Conservation (phyloP, 371 early-diverging fungal species). For the Haplosporangium sp. region DNA sequence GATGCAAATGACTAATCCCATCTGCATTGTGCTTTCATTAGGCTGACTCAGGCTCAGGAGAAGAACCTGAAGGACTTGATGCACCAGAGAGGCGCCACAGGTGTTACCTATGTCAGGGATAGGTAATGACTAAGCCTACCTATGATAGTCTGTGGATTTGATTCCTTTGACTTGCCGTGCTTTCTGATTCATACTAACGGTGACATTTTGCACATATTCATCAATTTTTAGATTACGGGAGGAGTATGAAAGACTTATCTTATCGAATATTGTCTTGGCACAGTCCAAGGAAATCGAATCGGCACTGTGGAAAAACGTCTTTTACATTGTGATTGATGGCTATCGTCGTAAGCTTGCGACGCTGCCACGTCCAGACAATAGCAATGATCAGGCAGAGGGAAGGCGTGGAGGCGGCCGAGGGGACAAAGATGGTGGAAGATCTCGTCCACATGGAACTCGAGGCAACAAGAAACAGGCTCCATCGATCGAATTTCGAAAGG, state of each 20-base stretch:
- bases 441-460: constrained; percentile 35
- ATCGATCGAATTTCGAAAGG: constrained; percentile 45
- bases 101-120: constrained; percentile 49
- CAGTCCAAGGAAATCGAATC: constrained; percentile 62
- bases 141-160: background rate
- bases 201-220: constrained; percentile 5
- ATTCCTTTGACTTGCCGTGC: background rate
- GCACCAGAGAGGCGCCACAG: constrained; percentile 42
- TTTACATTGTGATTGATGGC: constrained; percentile 67
- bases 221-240: constrained; percentile 51
- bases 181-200: constrained; percentile 21
- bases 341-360: constrained; percentile 59
- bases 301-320: constrained; percentile 64
- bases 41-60: constrained; percentile 48
- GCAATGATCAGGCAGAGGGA: constrained; percentile 21
- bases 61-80: constrained; percentile 36
- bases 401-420: constrained; percentile 14
- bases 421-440: constrained; percentile 24
- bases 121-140: constrained; percentile 18
- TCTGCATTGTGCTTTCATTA: constrained; percentile 3
- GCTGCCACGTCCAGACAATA: constrained; percentile 32
- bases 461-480: constrained; percentile 38
- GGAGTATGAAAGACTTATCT: constrained; percentile 54
- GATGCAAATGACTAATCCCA: background rate
- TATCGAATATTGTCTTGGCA: constrained; percentile 56